Evolutionary conservation across 352 stramenopile species (phyloP), one percentile per base, ranked within the genome.

Genomic region (Globisporangium splendens): DNA sequence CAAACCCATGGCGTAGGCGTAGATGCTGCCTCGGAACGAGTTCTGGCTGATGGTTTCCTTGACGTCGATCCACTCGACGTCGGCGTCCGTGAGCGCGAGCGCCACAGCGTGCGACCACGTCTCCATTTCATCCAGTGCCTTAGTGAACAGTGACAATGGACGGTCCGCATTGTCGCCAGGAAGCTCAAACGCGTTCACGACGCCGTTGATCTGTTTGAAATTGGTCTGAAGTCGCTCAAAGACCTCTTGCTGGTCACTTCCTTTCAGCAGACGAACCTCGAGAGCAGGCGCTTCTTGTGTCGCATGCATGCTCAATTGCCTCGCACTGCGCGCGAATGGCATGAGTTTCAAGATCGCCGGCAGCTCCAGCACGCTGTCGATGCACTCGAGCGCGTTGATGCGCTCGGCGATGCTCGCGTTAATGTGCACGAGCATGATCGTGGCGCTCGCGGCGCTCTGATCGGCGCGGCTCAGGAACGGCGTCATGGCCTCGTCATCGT

Each of bases 21-120:
- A 58, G 2, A 65, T 20, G 17, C 63, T 62, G 8, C 64, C 69
- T 17, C 63, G 61, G 10, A 79, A 42, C 21, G 66, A 44, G 18
- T 82, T 75, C 21, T 72, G 62, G 5, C 65, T 76, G 4, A 81
- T 50, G 18, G 72, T 61, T 12, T 64, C 59, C 10, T 72, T 67
- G 56, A 75, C 63, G 61, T 89, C 83, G 18, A 87, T 58, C 76
- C 80, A 91, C 58, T 86, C 82, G 46, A 90, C 75, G n/a, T 69
- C 65, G 2, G 48, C 63, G 42, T 87, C 68, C n/a, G 62, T 66
- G 13, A 88, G 56, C 8, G 66, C 68, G 1, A 92, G 63, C 3
- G 67, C 78, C 2, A 92, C 62, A 3, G 75, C 73, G 52, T 83
- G 69, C 18, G 74, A 67, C 82, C 82, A 92, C 6, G 73, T 77